Evolutionary conservation across 345 rosid genomes (phyloP), one percentile per base, ranked within the genome.

Genomic region (Mercurialis annua): DNA sequence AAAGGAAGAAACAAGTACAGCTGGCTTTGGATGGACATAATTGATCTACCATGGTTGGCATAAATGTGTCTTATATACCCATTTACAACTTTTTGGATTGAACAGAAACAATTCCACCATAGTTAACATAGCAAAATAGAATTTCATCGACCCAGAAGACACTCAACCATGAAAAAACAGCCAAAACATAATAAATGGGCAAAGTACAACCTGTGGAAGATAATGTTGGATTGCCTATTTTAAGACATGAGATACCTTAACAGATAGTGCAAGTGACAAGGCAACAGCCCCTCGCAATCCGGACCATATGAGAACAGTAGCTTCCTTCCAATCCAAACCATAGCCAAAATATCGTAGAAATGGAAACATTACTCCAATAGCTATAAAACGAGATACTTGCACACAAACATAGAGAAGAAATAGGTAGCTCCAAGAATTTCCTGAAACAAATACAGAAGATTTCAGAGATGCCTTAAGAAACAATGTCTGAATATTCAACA

Each of bases 201-300:
- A 64, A 14, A 33, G 29, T 12, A 5, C 2, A 48, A 1, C 29
- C 12, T 16, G 7, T 27, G 6, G 26, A 54, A 10, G 11, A 10
- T n/a, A 15, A 27, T 34, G 5, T 40, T 40, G 10, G 4, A 40
- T 8, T 40, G 44, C 24, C 54, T 14, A 49, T 26, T 59, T 27
- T n/a, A n/a, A n/a, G n/a, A n/a, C 9, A 60, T 33, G 8, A 60
- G 69, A 70, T 85, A 81, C 98, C 92, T 90, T 89, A 34, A 93
- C 91, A 15, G 91, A 90, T 59, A 93, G 80, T 62, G 98, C 85
- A 64, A 93, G 97, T 64, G 99, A 77, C 43, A 93, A 76, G 7
- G 97, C 96, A 77, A 93, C 97, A 66, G 95, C 99, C 64, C 99
- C 99, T 18, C 97, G 86, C 68, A 91, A 82, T 53, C 99, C 99